Evolutionary conservation across 2,329 filamentous ascomycete genomes (phyloP), one percentile per base, ranked within the genome.

Genomic region (Xylariaceae sp.): DNA sequence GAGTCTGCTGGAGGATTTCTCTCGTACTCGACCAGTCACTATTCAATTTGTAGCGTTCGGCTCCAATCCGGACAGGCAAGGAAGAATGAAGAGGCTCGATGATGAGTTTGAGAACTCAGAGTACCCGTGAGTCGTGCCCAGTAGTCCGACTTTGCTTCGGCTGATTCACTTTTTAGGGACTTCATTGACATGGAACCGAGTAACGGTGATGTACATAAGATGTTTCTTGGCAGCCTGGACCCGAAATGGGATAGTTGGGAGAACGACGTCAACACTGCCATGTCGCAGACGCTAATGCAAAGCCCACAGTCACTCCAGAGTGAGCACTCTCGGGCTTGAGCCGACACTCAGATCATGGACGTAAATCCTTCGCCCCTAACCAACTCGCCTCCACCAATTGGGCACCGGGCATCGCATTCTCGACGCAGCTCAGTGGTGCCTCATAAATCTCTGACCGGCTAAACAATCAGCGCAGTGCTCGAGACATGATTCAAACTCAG

Each of bases 41-140:
- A 54, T 62, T 13, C 51, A 62, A 12, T 62, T 62, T 35, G 48
- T 63, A 6, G 52, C 50, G 13, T 61, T 62, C 19, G 59, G 59
- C 0, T 19, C 55, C 15, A 50, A 61, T 24, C 26, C 29, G 4
- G 37, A 45, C 1, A 60, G 51, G 2, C 49, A 35, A 0, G 26
- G 34, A 13, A 41, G 50, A 4, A 49, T 63, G 3, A 29, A 44
- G 12, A 42, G 42, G 11, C 37, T 57, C 7, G 46, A 49, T 13
- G 38, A 49, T 8, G 22, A 41, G 1, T 36, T 55, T 12, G 26
- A 29, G 26, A 29, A n/a, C 26, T 9, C 9, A 32, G 13, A 17
- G 15, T n/a, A n/a, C 8, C 13, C 15, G 12, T 32, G 30, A n/a
- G 30, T 32, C 15, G 7, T n/a, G 7, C 6, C 8, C 9, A 9